Evolutionary conservation across 805 yeast genomes (phyloP), one percentile per base, ranked within the genome.

Genomic region (Saturnispora ahearnii): DNA sequence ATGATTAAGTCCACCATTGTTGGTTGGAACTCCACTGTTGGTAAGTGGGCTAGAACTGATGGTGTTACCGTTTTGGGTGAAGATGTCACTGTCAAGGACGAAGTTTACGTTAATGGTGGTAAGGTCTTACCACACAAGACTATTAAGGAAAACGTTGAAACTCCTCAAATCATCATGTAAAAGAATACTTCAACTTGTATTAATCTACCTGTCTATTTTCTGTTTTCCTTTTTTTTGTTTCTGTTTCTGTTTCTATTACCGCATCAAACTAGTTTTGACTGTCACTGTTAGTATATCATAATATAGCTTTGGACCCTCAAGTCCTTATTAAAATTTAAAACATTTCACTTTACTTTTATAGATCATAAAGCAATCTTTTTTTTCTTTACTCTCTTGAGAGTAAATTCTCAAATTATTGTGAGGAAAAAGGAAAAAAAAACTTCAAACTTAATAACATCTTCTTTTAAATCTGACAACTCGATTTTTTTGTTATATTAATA

Each of bases 11-110:
- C 93, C 64, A 86, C 99, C 64, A 93, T 93, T 71, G 96, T 93
- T 59, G 99, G 99, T 64, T 93, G 99, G 99, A 84, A 89, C 79
- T 90, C 96, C 56, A 87, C 87, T 62, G 91, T 93, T 64, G 99
- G 99, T 71, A 83, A 81, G 73, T 93, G 99, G 99, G 96, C 97
- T 58, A 88, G 99, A 79, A 81, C 93, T 57, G 98, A 93, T 74
- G 96, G 96, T 76, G 87, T 82, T 63, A 87, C 97, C 56, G 99
- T 93, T 53, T 81, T 93, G 65, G 99, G 99, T 76, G 99, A 93
- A 71, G 99, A 93, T 61, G 99, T 93, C 59, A 95, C 90, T 70
- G 88, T 93, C 69, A 88, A 91, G 77, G 97, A 93, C 69, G 99
- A 91, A 78, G 80, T 93, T 69, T 93, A 93, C 79, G 95, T 93